Percentiles rank a stretch among this genome's conserved stretches.
These are phyloP conservation scores for Lathyrus oleraceus DNA, from an alignment of 306 rosid species.

Conservation along the genomic window DNA sequence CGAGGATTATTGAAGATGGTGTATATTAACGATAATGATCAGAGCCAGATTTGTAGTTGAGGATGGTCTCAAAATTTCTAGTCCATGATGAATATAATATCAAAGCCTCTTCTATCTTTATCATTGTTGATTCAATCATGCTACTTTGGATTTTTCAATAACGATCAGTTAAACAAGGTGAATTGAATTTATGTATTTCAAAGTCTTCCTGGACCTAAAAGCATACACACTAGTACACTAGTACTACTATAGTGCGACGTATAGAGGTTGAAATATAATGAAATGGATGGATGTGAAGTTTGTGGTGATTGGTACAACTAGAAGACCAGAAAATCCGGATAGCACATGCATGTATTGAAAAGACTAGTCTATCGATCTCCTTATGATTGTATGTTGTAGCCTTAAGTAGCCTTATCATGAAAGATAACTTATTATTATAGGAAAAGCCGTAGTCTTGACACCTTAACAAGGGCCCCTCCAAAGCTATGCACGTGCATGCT, in stretches of 20 bases:
- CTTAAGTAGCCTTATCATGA: slow-evolving; percentile 30
- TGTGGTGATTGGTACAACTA: slow-evolving; percentile 27
- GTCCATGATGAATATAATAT: too few relatives aligned
- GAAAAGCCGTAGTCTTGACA: not conserved
- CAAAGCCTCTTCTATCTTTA: too few relatives aligned
- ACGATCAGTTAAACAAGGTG: too few relatives aligned
- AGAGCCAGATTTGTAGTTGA: too few relatives aligned
- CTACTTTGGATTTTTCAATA: too few relatives aligned
- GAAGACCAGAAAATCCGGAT: slow-evolving; percentile 31
- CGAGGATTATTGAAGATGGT: too few relatives aligned
- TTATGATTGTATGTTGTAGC: slow-evolving; percentile 33
- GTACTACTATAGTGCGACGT: not conserved
- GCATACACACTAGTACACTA: too few relatives aligned
- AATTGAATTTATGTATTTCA: too few relatives aligned
- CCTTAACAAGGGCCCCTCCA: slow-evolving; percentile 36
- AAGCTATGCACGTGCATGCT: slow-evolving; percentile 45
- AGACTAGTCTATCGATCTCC: slow-evolving; percentile 39
- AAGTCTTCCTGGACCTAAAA: too few relatives aligned
- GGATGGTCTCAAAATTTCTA: too few relatives aligned
- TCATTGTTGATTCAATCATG: too few relatives aligned
- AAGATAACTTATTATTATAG: slow-evolving; percentile 37
- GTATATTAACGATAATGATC: too few relatives aligned
- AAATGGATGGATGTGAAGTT: slow-evolving; percentile 19
- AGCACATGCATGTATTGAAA: slow-evolving; percentile 40
- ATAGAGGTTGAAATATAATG: slow-evolving; percentile 1